A percentile compares a stretch with the other conserved stretches of the same genome.
Evolutionary conservation across 108 stramenopile species (phyloP).

Genomic region (Nannochloropsis oceanica): DNA sequence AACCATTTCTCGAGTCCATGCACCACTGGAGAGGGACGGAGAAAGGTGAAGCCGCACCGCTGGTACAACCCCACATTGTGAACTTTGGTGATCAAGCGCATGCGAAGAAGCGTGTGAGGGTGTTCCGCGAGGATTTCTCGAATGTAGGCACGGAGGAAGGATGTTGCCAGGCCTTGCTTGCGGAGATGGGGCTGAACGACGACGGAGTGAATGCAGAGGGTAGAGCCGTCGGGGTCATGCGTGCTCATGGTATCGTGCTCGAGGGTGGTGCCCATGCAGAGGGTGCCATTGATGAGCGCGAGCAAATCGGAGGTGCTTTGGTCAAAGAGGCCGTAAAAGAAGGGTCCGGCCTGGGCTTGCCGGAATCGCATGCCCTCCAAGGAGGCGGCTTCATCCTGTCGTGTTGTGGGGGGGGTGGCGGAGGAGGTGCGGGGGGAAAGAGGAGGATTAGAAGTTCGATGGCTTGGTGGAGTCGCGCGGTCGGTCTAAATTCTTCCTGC

Average conservation of each 20-base stretch:
- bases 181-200: constrained; percentile 23
- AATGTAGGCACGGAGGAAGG: constrained; percentile 51
- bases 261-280: constrained; percentile 42
- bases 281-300: constrained; percentile 67
- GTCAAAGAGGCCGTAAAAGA: constrained; percentile 33
- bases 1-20: constrained; percentile 57
- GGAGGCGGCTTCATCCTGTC: constrained; percentile 56
- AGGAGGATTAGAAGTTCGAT: no score
- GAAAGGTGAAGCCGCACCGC: constrained; percentile 54
- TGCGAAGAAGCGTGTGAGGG: constrained; percentile 41
- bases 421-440: background rate
- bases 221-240: constrained; percentile 54
- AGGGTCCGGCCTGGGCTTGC: constrained; percentile 45
- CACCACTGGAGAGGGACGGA: constrained; percentile 44
- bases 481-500: no score
- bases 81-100: constrained; percentile 54
- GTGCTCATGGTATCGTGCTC: constrained; percentile 46
- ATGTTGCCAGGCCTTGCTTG: constrained; percentile 28
- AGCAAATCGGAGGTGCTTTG: constrained; percentile 35
- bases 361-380: constrained; percentile 60
- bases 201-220: constrained; percentile 70
- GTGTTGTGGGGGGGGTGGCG: constrained; percentile 16
- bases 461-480: no score
- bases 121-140: constrained; percentile 22
- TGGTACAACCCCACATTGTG: constrained; percentile 57